Evolutionary conservation across 164 flowering plant species (phyloP).

Genomic region (Aristolochia fimbriata): DNA sequence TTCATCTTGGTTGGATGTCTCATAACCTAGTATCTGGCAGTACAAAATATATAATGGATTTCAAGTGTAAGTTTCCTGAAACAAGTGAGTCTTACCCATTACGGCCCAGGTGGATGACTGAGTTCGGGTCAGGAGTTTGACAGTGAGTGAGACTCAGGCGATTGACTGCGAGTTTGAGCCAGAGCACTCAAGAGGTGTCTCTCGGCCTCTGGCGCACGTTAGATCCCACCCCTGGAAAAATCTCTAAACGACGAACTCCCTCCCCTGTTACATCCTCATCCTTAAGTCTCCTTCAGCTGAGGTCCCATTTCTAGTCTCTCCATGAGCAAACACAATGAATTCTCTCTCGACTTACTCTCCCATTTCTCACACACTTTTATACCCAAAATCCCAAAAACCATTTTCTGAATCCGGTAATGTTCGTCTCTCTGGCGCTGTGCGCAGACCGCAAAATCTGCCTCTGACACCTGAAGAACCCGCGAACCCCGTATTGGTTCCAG

Average conservation of each 20-base stretch:
- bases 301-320: not conserved
- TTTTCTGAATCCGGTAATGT: conserved; percentile 13
- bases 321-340: conserved; percentile 19
- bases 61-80: no score
- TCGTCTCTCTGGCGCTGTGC: conserved; percentile 13
- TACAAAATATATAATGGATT: no score
- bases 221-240: no score
- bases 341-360: conserved; percentile 18
- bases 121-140: no score
- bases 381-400: conserved; percentile 17
- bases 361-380: conserved; percentile 17
- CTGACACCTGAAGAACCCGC: conserved; percentile 8
- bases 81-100: no score
- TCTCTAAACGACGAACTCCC: not conserved
- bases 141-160: no score
- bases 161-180: no score
- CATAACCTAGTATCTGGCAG: no score
- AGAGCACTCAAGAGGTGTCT: no score
- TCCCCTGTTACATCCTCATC: not conserved
- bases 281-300: not conserved
- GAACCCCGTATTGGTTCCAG: not conserved
- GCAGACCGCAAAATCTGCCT: conserved; percentile 22
- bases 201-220: no score
- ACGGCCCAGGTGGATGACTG: no score
- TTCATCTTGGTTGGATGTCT: no score